Evolutionary conservation across 257 asterid species (phyloP).

Genomic region (Mentha longifolia): DNA sequence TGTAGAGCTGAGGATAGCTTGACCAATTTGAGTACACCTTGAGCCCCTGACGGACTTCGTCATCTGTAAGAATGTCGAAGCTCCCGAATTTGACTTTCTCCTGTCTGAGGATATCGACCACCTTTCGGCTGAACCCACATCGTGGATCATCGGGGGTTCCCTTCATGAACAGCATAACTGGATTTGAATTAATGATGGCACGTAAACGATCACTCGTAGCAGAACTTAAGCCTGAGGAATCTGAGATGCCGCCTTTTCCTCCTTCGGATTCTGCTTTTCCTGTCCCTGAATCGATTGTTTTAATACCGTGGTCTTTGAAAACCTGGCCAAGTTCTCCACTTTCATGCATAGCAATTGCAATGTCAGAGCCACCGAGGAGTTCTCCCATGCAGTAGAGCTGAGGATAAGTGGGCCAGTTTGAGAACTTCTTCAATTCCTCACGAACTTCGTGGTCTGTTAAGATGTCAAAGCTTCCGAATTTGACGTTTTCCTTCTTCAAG

Average conservation of each 20-base stretch:
- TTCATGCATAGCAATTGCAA: constrained; percentile 84
- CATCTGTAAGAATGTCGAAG: constrained; percentile 84
- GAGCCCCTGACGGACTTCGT: constrained; percentile 94
- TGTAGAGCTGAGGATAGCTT: constrained; percentile 91
- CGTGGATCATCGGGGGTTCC: constrained; percentile 83
- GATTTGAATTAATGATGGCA: constrained; percentile 54
- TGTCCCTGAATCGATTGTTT: constrained; percentile 41
- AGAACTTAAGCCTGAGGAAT: constrained; percentile 67
- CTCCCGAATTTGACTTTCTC: constrained; percentile 73
- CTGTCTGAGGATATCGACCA: constrained; percentile 76
- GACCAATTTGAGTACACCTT: constrained; percentile 98
- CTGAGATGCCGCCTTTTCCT: constrained; percentile 56
- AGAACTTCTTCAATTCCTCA: constrained; percentile 81
- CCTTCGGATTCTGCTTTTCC: constrained; percentile 43
- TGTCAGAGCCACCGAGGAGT: constrained; percentile 93
- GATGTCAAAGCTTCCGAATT: constrained; percentile 89
- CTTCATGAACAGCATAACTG: constrained; percentile 91
- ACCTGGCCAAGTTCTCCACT: constrained; percentile 79
- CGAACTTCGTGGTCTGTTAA: constrained; percentile 74
- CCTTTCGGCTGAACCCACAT: constrained; percentile 96
- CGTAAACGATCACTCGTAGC: constrained; percentile 59
- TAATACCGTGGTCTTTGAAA: constrained; percentile 66
- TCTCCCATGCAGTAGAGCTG: constrained; percentile 97
- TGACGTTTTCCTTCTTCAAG: constrained; percentile 79
- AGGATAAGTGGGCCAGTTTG: constrained; percentile 99